A percentile compares a stretch with the other conserved stretches of the same genome.
These are phyloP conservation scores for Typha latifolia DNA, from an alignment of 176 grass and related monocot genomes.

Conservation along the genomic window DNA sequence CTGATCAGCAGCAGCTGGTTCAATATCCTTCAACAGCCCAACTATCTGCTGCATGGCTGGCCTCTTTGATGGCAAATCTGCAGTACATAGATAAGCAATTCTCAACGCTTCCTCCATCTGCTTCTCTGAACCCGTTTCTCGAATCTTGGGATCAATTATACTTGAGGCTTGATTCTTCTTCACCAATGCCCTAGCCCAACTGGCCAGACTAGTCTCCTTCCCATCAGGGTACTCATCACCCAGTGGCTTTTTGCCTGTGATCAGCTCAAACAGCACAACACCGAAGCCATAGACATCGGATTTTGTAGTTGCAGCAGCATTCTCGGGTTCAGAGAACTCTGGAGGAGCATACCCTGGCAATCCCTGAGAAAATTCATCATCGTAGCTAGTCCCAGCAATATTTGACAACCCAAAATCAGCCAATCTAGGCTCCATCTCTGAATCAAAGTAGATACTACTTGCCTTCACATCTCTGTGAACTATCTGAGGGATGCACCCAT, in stretches of 20 bases:
- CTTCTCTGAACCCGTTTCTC: conserved; percentile 48
- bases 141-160: conserved; percentile 73
- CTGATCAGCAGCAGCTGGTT: conserved; percentile 23
- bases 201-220: conserved; percentile 56
- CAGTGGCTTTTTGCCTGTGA: conserved; percentile 83
- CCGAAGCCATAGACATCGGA: conserved; percentile 78
- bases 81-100: conserved; percentile 91
- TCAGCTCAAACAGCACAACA: conserved; percentile 76
- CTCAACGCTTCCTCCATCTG: conserved; percentile 83
- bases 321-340: conserved; percentile 59
- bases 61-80: conserved; percentile 74
- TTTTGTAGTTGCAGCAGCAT: conserved; percentile 48
- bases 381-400: conserved; percentile 31
- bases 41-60: conserved; percentile 98
- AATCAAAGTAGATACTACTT: conserved; percentile 87
- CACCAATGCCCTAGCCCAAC: conserved; percentile 81
- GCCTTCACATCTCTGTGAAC: conserved; percentile 92
- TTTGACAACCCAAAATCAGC: conserved; percentile 79
- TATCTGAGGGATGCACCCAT: conserved; percentile 87
- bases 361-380: conserved; percentile 28
- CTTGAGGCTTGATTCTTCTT: conserved; percentile 43
- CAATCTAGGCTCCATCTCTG: conserved; percentile 62
- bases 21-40: conserved; percentile 93
- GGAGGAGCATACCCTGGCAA: conserved; percentile 58
- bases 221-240: conserved; percentile 47